Evolutionary conservation across 805 yeast genomes (phyloP).

Genomic region (Debaryomyces tyrocola): DNA sequence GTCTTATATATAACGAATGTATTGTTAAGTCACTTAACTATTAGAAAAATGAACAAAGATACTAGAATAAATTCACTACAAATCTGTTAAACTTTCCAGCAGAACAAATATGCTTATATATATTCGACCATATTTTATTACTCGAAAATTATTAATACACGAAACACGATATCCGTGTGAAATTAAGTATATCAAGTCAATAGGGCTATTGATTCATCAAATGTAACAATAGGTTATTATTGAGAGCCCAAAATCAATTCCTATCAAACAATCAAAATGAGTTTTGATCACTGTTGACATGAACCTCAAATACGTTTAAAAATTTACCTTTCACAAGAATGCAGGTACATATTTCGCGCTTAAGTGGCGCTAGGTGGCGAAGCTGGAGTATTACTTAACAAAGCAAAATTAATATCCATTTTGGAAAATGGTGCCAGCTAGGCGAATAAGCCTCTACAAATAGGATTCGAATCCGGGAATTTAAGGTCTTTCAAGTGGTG

Average conservation of each 20-base stretch:
- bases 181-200: neutral
- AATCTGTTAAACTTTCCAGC: too few relatives aligned
- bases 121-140: neutral
- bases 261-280: neutral
- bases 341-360: neutral
- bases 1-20: neutral
- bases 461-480: too few relatives aligned
- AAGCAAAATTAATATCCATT: too few relatives aligned
- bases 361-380: neutral
- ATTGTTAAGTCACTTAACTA: neutral
- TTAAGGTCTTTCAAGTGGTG: too few relatives aligned
- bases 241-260: neutral
- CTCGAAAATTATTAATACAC: neutral
- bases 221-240: neutral
- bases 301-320: neutral
- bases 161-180: neutral
- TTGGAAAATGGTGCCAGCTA: too few relatives aligned
- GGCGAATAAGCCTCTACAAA: too few relatives aligned
- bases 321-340: neutral
- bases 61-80: too few relatives aligned
- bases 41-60: neutral
- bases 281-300: neutral
- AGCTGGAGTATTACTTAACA: neutral
- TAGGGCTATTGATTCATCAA: neutral
- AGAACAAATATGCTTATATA: neutral